Evolutionary conservation across 2,329 filamentous ascomycete genomes (phyloP), one percentile per base, ranked within the genome.

Genomic region (Penicillium sp.): DNA sequence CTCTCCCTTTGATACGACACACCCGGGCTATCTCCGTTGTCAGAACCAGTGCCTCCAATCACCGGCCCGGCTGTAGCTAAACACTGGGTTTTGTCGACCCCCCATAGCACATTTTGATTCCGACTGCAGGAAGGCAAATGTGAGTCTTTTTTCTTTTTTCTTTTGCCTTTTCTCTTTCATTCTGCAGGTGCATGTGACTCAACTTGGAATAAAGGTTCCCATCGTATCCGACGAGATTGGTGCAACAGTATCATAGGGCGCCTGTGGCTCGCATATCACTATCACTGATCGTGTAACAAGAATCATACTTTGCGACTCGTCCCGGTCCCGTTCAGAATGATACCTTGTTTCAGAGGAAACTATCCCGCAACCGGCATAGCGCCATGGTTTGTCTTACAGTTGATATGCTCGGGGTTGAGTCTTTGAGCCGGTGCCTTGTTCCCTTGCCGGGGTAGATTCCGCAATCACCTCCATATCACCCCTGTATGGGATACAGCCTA

Each of bases 1-100:
- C 40, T 54, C 41, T 58, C 51, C 21, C n/a, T 25, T 40, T 46
- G 48, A 59, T 65, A 52, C 58, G 60, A 58, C 47, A 23, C 35
- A 54, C 56, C 57, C 50, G 42, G 23, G 54, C 45, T 47, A 39
- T 25, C 16, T 41, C 29, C 38, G 9, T 34, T 47, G 29, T 42
- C 44, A 38, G 32, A 16, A 21, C 12, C 13, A 39, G 9, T n/a
- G 9, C 18, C 39, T 29, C 39, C 51, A 50, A 45, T 50, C 32
- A 38, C 50, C 21, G 13, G 8, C 27, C 40, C 16, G 9, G 15
- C 21, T 50, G 34, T 45, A 18, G 18, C 45, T 42, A 15, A 27
- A 34, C 38, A n/a, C 32, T 39, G 27, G n/a, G 42, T 21, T 12
- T 16, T 47, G 7, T 16, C 18, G 18, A 15, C 12, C 21, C 31